Evolutionary conservation across 306 rosid species (phyloP), one percentile per base, ranked within the genome.

Genomic region (Cucurbita argyrosperma): DNA sequence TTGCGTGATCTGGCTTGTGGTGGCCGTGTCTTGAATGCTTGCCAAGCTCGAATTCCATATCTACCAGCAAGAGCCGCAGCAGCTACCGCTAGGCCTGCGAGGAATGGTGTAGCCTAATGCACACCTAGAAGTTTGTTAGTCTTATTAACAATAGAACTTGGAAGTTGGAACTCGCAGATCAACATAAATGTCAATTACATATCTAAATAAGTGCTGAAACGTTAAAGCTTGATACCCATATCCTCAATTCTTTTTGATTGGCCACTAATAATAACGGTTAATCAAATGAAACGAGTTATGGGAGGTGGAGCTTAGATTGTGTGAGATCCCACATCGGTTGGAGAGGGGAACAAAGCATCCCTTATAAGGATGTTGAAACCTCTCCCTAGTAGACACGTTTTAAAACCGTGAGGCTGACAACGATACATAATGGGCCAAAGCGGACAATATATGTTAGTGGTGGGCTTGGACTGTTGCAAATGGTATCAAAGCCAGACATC

Each of bases 51-150:
- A 84, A 90, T 74, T 0, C 94, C 83, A 74, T 86, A 85, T 83
- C 85, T 86, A 65, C 91, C 89, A 58, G 87, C 91, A 72, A 79
- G 83, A 2, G 96, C 91, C n/a, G 90, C 87, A 19, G 83, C 88
- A 53, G 91, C 91, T 76, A 90, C 83, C 39, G 89, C 91, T 79
- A 90, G 86, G 43, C 96, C 96, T 49, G 88, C 90, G 15, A 88
- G 59, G 71, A 90, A 83, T 10, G 97, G 89, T 79, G 96, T 83
- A 80, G 85, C 90, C 94, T 88, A 80, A 52, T 77, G 46, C 26
- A 72, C 68, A 79, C 47, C 56, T 69, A 76, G 66, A 72, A 53
- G 65, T 42, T 54, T 54, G 76, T 72, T 45, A 72, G 53, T 72
- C 52, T 57, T 72, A 72, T 52, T 13, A 72, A 42, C 63, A 45